These are phyloP conservation scores for Trichoderma sp. DNA, from an alignment of 2,329 filamentous ascomycete species.

Conservation along the genomic window DNA sequence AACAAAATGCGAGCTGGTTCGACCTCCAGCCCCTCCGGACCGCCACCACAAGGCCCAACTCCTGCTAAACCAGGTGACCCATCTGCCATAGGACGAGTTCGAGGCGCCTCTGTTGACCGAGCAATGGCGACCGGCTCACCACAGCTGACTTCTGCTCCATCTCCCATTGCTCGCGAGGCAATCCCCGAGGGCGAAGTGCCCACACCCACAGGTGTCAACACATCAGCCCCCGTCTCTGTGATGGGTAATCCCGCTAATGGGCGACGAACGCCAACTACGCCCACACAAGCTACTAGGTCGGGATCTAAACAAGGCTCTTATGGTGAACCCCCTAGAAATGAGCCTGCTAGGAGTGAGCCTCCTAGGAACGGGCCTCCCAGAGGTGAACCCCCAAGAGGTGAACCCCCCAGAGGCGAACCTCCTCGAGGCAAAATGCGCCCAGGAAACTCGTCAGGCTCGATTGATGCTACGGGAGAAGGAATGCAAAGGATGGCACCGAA, in stretches of 20 bases:
- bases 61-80: constrained; percentile 51
- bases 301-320: constrained; percentile 42
- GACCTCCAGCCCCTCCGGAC: constrained; percentile 46
- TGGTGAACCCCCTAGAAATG: constrained; percentile 35
- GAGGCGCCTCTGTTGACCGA: constrained; percentile 54
- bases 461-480: constrained; percentile 68
- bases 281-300: constrained; percentile 52
- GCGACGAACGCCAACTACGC: constrained; percentile 66
- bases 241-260: constrained; percentile 47
- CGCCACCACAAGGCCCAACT: constrained; percentile 57
- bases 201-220: not conserved
- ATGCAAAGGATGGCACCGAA: constrained; percentile 44
- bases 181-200: constrained; percentile 50
- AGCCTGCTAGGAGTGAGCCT: not conserved
- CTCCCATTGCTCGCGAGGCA: constrained; percentile 43
- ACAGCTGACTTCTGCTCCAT: constrained; percentile 39
- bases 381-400: not conserved
- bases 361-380: not conserved
- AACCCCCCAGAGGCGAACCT: constrained; percentile 23
- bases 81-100: constrained; percentile 45
- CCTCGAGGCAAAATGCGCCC: constrained; percentile 35
- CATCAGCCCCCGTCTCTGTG: constrained; percentile 33
- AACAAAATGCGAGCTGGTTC: constrained; percentile 40
- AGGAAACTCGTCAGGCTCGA: constrained; percentile 60
- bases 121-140: constrained; percentile 43